Conservation (phyloP, 805 yeast genomes). For the Wickerhamiella sorbophila region DNA sequence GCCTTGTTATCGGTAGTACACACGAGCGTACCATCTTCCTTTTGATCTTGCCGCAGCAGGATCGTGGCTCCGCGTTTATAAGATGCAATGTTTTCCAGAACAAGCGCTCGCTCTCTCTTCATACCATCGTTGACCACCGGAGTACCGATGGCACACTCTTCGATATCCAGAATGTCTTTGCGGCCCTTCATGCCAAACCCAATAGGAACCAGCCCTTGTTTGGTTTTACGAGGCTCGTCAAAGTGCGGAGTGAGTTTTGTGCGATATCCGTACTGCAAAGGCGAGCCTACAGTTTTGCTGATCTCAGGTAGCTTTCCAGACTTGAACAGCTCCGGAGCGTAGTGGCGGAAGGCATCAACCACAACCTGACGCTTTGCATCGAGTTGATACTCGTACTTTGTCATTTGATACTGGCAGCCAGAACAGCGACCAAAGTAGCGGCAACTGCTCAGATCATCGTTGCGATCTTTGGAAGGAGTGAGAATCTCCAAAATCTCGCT, state of each 20-base stretch:
- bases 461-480: slow-evolving; percentile 31
- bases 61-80: slow-evolving; percentile 77
- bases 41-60: slow-evolving; percentile 58
- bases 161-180: slow-evolving; percentile 66
- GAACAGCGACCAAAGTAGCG: slow-evolving; percentile 84
- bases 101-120: slow-evolving; percentile 46
- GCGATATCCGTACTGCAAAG: slow-evolving; percentile 61
- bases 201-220: slow-evolving; percentile 44
- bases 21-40: slow-evolving; percentile 37
- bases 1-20: slow-evolving; percentile 70
- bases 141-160: slow-evolving; percentile 87
- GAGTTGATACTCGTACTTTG: slow-evolving; percentile 61
- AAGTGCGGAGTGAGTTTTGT: slow-evolving; percentile 96
- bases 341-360: slow-evolving; percentile 62
- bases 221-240: slow-evolving; percentile 47
- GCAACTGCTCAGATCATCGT: slow-evolving; percentile 54
- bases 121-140: slow-evolving; percentile 60
- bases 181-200: slow-evolving; percentile 83
- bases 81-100: slow-evolving; percentile 33
- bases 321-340: slow-evolving; percentile 32
- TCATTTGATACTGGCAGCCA: slow-evolving; percentile 85
- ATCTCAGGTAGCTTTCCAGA: slow-evolving; percentile 39
- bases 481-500: slow-evolving; percentile 51
- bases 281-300: slow-evolving; percentile 57
- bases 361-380: slow-evolving; percentile 60